These are phyloP conservation scores for Melanopsichium pennsylvanicum DNA, from an alignment of 1,284 basidiomycete genomes.

Conservation along the genomic window DNA sequence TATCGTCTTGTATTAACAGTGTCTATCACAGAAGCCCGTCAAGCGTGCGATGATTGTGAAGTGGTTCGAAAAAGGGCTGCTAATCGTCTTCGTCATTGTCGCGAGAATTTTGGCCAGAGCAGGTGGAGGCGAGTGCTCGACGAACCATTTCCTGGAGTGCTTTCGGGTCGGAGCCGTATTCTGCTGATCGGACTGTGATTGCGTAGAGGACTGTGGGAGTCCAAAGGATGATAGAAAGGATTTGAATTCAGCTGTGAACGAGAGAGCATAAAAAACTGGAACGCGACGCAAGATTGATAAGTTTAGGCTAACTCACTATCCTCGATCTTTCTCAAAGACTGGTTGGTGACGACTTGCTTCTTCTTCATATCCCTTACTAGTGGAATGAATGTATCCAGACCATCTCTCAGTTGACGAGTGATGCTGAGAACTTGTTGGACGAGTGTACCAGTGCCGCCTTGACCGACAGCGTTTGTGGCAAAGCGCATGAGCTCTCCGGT, in stretches of 20 bases:
- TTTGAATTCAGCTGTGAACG: too few species aligned
- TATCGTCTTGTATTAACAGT: constrained; percentile 14
- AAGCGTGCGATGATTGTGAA: background rate
- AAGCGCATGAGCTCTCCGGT: constrained; percentile 98
- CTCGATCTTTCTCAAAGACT: constrained; percentile 92
- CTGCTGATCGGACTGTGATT: constrained; percentile 50
- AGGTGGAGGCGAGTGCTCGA: constrained; percentile 27
- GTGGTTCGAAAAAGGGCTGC: too few species aligned
- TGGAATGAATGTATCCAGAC: constrained; percentile 78
- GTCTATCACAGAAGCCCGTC: background rate
- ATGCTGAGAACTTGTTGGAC: constrained; percentile 46
- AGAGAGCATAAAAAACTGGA: too few species aligned
- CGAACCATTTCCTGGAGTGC: constrained; percentile 53
- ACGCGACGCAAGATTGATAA: too few species aligned
- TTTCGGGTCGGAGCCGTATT: constrained; percentile 43
- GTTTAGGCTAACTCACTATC: constrained; percentile 74
- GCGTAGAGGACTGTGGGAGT: constrained; percentile 49
- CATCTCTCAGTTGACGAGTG: constrained; percentile 64
- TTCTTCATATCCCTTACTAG: constrained; percentile 78
- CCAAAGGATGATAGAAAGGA: too few species aligned
- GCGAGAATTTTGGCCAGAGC: constrained; percentile 3
- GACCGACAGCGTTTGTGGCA: constrained; percentile 70
- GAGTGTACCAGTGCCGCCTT: constrained; percentile 28
- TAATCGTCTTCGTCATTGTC: constrained; percentile 16
- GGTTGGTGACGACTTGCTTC: constrained; percentile 84